Percentiles rank a stretch among this genome's conserved stretches.
phyloP scores from a whole-genome alignment of 2,329 filamentous ascomycete species.

The Endoconidiophora polonica region DNA sequence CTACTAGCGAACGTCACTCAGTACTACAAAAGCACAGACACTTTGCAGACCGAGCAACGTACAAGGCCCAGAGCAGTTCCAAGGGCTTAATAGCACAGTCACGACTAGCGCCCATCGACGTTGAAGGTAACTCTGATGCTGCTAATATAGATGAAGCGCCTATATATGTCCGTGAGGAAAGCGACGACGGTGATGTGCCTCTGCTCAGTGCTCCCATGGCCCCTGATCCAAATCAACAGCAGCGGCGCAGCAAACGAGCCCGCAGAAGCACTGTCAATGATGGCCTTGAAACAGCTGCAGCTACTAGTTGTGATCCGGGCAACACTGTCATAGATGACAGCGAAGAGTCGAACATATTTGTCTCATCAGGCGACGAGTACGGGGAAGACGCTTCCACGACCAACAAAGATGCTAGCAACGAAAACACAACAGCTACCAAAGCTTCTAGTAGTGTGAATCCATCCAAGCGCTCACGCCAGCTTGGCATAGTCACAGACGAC shows the following conservation, averaged over 20 bases:
- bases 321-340: not conserved
- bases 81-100: conserved; percentile 10
- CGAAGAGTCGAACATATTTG: conserved; percentile 4
- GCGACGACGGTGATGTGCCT: conserved; percentile 19
- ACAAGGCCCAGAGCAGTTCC: conserved; percentile 16
- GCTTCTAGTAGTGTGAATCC: conserved; percentile 15
- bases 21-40: conserved; percentile 73
- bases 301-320: too few species aligned
- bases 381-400: not conserved
- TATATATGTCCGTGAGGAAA: conserved; percentile 15
- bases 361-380: conserved; percentile 1
- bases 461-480: conserved; percentile 28
- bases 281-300: not conserved
- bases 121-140: not conserved
- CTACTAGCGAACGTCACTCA: conserved; percentile 70
- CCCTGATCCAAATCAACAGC: conserved; percentile 16
- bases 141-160: not conserved
- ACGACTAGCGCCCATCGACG: conserved; percentile 7
- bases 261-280: not conserved
- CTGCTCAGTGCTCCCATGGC: conserved; percentile 21
- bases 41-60: conserved; percentile 28
- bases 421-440: conserved; percentile 17
- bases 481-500: conserved; percentile 35
- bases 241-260: not conserved
- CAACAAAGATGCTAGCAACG: conserved; percentile 14